Base-by-base conservation (phyloP, 768 basidiomycete species). In the Auriscalpium microsporum region DNA sequence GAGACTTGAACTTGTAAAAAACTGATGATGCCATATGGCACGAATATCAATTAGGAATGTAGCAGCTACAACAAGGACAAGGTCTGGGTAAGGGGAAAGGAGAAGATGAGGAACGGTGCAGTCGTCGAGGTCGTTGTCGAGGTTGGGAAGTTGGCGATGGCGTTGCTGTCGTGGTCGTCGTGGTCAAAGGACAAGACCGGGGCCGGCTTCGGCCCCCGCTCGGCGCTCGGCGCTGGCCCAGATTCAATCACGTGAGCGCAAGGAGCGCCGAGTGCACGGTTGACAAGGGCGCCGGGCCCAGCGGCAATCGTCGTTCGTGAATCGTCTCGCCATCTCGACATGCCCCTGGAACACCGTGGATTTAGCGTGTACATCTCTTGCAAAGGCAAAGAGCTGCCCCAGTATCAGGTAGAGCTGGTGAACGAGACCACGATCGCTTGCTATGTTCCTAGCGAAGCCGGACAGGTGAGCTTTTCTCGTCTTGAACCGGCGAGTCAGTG, bases 1-100 rank as follows among this genome's bases (percentile, higher is more conserved):
- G 87, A 62, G 93, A 93, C 71, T 85, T 90, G 86, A 96, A 99
- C 75, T 87, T 89, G 84, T 95, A 97, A 75, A 93, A 96, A 69
- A 97, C 92, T 73, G 91, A 93, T 67, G 94, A 95, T 65, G 90
- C 82, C 90, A 87, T 87, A 59, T 4, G 56, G 54, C 53, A 59
- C 42, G 44, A 48, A 58, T 56, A 64, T 63, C 57, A 58, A 61
- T 56, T 63, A 59, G 56, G 55, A 51, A 55, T 47, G 47, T 57
- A 53, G 51, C 17, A 52, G 47, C 35, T 55, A 50, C 37, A 50
- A 42, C 2, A 2, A 2, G 28, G 42, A 44, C 42, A 48, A 21
- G 23, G 34, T 17, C 16, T 37, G n/a, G 28, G 38, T 19, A 16
- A 47, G 23, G 21, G 19, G 33, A 21, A 21, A 21, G 21, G 21